Percentiles rank a stretch among this genome's conserved stretches.
phyloP scores from a whole-genome alignment of 202 grass and related monocot species.

The Schoenoplectus tabernaemontani region DNA sequence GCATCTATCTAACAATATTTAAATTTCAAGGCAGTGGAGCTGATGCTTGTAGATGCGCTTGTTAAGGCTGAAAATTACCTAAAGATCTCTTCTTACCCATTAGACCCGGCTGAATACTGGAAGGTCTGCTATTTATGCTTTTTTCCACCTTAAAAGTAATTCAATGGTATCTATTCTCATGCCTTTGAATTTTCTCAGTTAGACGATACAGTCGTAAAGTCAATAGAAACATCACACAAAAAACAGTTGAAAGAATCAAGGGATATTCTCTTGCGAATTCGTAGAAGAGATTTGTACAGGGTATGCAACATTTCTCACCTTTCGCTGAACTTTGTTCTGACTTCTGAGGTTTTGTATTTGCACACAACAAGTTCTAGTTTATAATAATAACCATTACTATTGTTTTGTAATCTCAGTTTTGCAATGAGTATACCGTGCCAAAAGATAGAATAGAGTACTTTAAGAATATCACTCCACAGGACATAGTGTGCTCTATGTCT shows the following conservation, averaged over 20 bases:
- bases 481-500: slow-evolving; percentile 80
- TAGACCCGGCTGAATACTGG: slow-evolving; percentile 78
- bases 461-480: slow-evolving; percentile 68
- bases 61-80: slow-evolving; percentile 68
- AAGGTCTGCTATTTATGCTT: slow-evolving; percentile 40
- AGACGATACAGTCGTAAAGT: slow-evolving; percentile 90
- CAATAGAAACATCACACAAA: slow-evolving; percentile 62
- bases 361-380: background rate
- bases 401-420: slow-evolving; percentile 52
- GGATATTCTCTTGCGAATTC: slow-evolving; percentile 68
- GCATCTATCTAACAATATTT: slow-evolving; percentile 10
- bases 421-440: slow-evolving; percentile 92
- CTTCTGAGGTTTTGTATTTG: background rate
- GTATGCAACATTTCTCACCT: slow-evolving; percentile 26
- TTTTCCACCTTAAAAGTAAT: slow-evolving; percentile 14
- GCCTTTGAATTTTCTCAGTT: slow-evolving; percentile 42
- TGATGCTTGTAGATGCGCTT: slow-evolving; percentile 84
- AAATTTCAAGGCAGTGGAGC: slow-evolving; percentile 61
- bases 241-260: slow-evolving; percentile 63
- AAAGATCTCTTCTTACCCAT: slow-evolving; percentile 61
- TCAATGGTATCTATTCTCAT: background rate
- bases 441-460: slow-evolving; percentile 85
- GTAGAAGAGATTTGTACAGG: slow-evolving; percentile 83
- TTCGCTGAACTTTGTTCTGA: background rate
- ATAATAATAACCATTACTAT: slow-evolving; percentile 10